These are phyloP conservation scores for Xanthoparmelia taractica DNA, from an alignment of 495 filamentous ascomycete species.

Conservation along the genomic window DNA sequence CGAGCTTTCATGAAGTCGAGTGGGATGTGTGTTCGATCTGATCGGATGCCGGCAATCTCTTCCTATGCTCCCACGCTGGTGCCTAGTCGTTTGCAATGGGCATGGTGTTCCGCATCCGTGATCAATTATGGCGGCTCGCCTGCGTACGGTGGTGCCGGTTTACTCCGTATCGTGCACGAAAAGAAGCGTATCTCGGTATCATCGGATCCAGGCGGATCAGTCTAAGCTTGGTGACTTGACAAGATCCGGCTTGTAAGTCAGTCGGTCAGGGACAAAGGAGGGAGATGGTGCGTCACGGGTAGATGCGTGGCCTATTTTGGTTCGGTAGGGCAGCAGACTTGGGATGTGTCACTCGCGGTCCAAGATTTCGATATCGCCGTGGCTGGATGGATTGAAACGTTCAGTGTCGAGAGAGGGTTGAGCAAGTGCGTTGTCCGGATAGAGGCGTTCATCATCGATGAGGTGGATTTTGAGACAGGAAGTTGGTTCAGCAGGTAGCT, in stretches of 20 bases:
- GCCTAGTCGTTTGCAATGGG: background rate
- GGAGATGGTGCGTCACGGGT: background rate
- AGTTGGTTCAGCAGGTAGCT: background rate
- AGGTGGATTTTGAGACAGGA: background rate
- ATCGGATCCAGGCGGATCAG: background rate
- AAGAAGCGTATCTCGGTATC: background rate
- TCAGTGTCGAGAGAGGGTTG: background rate
- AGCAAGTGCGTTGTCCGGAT: background rate
- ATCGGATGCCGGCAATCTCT: background rate
- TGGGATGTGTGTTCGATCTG: background rate
- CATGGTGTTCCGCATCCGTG: background rate
- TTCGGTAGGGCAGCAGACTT: background rate
- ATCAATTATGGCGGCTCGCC: background rate
- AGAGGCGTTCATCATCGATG: background rate
- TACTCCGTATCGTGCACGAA: background rate
- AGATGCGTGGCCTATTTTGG: background rate
- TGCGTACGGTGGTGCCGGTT: background rate
- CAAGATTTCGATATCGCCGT: background rate
- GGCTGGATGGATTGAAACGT: background rate
- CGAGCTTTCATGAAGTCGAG: background rate
- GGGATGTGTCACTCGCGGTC: background rate
- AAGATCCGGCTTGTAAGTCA: background rate
- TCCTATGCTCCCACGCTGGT: background rate
- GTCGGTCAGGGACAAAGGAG: background rate
- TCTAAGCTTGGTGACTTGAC: background rate